These are phyloP conservation scores for Massarina eburnea DNA, from an alignment of 2,329 filamentous ascomycete species.

Conservation along the genomic window DNA sequence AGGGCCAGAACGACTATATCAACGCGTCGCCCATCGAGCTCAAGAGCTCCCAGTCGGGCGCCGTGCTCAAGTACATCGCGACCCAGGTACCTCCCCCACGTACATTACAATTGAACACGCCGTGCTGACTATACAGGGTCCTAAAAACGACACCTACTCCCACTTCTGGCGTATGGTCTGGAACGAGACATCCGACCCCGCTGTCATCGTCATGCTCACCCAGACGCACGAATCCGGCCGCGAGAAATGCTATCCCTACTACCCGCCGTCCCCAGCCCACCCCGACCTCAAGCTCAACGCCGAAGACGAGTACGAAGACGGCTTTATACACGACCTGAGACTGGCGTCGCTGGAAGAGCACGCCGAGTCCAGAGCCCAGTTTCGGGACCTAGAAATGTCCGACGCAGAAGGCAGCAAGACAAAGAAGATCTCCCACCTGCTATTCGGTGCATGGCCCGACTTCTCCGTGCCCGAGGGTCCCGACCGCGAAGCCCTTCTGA, in stretches of 20 bases:
- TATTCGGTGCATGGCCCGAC: conserved; percentile 89
- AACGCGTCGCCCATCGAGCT: conserved; percentile 53
- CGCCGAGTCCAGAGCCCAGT: conserved; percentile 62
- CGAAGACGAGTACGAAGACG: conserved; percentile 64
- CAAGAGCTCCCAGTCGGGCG: conserved; percentile 43
- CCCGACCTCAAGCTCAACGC: conserved; percentile 60
- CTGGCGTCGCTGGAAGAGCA: conserved; percentile 61
- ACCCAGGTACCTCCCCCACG: conserved; percentile 65
- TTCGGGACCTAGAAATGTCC: conserved; percentile 67
- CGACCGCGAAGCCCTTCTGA: conserved; percentile 68
- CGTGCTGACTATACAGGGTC: conserved; percentile 58
- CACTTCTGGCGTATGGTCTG: conserved; percentile 97
- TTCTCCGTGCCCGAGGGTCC: conserved; percentile 76
- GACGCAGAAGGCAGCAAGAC: conserved; percentile 51
- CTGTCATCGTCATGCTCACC: conserved; percentile 92
- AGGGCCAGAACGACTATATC: conserved; percentile 60
- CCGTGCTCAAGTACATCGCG: conserved; percentile 72
- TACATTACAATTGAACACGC: not conserved
- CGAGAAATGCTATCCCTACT: conserved; percentile 90
- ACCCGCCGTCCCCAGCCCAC: conserved; percentile 56
- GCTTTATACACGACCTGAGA: conserved; percentile 67
- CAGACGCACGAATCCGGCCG: conserved; percentile 76
- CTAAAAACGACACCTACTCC: conserved; percentile 71
- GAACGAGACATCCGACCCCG: conserved; percentile 69
- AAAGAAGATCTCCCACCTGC: conserved; percentile 76